phyloP scores from a whole-genome alignment of 352 stramenopile species.

The Phytophthora sp. region DNA sequence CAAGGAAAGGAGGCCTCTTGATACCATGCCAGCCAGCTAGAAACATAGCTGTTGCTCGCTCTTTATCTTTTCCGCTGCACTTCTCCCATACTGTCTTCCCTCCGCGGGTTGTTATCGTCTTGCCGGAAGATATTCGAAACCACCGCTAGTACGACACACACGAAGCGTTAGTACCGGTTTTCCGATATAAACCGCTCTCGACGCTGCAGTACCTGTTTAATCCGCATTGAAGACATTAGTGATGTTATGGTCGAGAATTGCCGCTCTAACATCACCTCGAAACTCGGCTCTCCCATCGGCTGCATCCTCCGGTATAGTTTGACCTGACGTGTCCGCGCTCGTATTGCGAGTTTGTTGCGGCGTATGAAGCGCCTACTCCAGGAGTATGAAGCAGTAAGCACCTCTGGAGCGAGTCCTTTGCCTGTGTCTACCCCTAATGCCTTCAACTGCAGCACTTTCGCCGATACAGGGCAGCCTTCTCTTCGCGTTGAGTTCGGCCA shows the following conservation, averaged over 20 bases:
- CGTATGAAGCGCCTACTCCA: constrained; percentile 5
- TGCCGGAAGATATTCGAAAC: constrained; percentile 28
- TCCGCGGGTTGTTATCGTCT: constrained; percentile 9
- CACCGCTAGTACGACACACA: too few relatives aligned
- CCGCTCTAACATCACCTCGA: not conserved
- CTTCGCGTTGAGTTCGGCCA: too few relatives aligned
- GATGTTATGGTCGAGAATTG: constrained; percentile 1
- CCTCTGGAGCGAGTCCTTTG: too few relatives aligned
- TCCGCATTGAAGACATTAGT: constrained; percentile 2
- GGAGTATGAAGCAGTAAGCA: too few relatives aligned
- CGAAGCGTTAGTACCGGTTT: too few relatives aligned
- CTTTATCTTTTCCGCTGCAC: constrained; percentile 18
- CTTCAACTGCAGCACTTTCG: too few relatives aligned
- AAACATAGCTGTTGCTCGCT: constrained; percentile 12
- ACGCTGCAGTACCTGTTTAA: constrained; percentile 7
- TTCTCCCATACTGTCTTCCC: constrained; percentile 27
- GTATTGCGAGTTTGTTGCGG: not conserved
- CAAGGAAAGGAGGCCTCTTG: constrained; percentile 3
- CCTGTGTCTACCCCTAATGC: too few relatives aligned
- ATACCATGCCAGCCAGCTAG: constrained; percentile 5
- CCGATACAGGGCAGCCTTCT: too few relatives aligned
- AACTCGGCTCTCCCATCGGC: not conserved
- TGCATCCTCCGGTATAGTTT: constrained; percentile 5
- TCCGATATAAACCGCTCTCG: too few relatives aligned
- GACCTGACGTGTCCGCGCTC: constrained; percentile 6